Base-by-base conservation (phyloP, 208 protist species). In the Strigomonas galati region DNA sequence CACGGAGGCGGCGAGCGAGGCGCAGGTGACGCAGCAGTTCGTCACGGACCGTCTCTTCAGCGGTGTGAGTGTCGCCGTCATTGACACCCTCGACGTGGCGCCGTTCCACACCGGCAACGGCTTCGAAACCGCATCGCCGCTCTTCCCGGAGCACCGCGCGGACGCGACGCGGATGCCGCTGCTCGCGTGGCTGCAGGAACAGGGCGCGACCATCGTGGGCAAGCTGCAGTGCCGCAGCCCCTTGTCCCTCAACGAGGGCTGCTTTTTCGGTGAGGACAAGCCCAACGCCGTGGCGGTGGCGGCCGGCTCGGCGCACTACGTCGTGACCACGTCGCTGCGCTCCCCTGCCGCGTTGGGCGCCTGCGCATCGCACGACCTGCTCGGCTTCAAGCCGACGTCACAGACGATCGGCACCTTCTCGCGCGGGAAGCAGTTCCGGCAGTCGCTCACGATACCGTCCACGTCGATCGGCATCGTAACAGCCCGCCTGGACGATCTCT, bases 321-420 rank as follows among this genome's bases (percentile, higher is more conserved):
- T 77, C 27, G 85, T 95, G 59, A 87, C 72, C 71, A 83, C 78
- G 59, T 85, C 85, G 0, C 73, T 92, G 17, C 84, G 79, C 56
- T 81, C 85, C 12, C 85, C 89, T 0, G 69, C 85, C 3, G 79
- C 85, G 10, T 58, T 95, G 37, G 74, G 77, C n/a, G 84, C 78
- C 53, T 74, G 78, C 15, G 70, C 72, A n/a, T 46, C 74, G 27
- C 81, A 92, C 68, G 82, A 91, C 65, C 73, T 93, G 51, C 79
- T 87, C 0, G 87, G 82, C 67, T 95, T 93, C 82, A 95, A 95
- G 64, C 87, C 90, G 21, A 95, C 90, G 28, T 73, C 87, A 19
- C 90, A 93, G 67, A 91, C 85, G 49, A 92, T 95, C 43, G 82
- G 83, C 60, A 91, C 87, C 19, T 92, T 90, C 70, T 90, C 90